Evolutionary conservation across 2,329 filamentous ascomycete species (phyloP).

Genomic region (Aspergillus ustus): DNA sequence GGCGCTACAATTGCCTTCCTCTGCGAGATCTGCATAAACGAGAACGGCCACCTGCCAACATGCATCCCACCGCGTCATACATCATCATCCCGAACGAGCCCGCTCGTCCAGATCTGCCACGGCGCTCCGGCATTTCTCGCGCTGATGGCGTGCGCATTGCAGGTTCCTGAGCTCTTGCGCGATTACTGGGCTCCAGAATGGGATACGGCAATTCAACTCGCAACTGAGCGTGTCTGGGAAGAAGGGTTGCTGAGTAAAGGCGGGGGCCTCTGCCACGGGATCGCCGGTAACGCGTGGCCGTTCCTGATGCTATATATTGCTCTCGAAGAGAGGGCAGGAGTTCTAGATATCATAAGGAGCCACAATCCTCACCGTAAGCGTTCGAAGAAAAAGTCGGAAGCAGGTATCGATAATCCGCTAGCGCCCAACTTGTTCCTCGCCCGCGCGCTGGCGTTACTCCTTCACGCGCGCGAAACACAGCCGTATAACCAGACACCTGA

Average conservation of each 20-base stretch:
- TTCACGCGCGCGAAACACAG: conserved; percentile 43
- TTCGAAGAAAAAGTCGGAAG: not conserved
- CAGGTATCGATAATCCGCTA: conserved; percentile 20
- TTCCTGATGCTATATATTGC: conserved; percentile 41
- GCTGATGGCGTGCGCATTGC: conserved; percentile 40
- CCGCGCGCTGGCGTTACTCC: conserved; percentile 41
- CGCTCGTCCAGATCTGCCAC: conserved; percentile 49
- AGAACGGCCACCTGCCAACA: conserved; percentile 45
- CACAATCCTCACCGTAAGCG: not conserved
- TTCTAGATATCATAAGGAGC: conserved; percentile 28
- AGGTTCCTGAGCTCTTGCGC: conserved; percentile 30
- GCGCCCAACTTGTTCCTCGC: conserved; percentile 45
- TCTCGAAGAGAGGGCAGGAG: conserved; percentile 38
- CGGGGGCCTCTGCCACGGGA: conserved; percentile 47
- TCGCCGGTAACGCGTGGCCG: conserved; percentile 48
- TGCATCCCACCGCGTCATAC: conserved; percentile 35
- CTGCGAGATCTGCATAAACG: conserved; percentile 39
- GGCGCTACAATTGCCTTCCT: conserved; percentile 43
- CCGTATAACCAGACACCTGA: conserved; percentile 35
- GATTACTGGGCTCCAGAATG: conserved; percentile 44
- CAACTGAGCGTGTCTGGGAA: conserved; percentile 44
- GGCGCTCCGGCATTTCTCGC: conserved; percentile 45
- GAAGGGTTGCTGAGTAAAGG: conserved; percentile 49
- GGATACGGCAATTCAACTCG: conserved; percentile 41
- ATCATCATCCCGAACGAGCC: conserved; percentile 23